These are phyloP conservation scores for Albifimbria verrucaria DNA, from an alignment of 2,329 filamentous ascomycete species.

Conservation along the genomic window DNA sequence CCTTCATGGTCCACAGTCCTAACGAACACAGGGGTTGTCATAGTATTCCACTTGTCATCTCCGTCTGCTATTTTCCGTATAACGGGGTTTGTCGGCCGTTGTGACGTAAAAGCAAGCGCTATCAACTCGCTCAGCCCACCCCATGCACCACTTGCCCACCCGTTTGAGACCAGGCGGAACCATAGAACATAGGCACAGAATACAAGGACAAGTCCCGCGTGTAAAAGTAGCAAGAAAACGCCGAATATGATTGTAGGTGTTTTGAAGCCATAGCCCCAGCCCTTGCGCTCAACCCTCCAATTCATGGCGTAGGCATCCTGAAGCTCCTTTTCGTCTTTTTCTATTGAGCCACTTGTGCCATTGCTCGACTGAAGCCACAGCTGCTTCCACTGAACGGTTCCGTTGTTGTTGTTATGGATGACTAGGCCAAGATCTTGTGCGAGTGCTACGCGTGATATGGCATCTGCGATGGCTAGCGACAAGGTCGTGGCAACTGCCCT, in stretches of 20 bases:
- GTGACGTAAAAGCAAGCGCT: not conserved
- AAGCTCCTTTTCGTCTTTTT: not conserved
- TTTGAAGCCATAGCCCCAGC: conserved; percentile 2
- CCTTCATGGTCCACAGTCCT: not conserved
- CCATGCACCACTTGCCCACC: conserved; percentile 1
- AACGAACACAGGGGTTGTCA: not conserved
- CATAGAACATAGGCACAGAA: not conserved
- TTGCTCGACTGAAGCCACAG: not conserved
- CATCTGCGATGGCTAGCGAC: not conserved
- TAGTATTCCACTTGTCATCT: not conserved
- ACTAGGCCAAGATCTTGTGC: not conserved
- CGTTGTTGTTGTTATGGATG: not conserved
- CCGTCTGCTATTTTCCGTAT: not conserved
- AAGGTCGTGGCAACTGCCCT: not conserved
- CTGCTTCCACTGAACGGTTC: not conserved
- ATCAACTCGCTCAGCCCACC: not conserved
- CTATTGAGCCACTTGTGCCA: not conserved
- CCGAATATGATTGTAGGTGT: not conserved
- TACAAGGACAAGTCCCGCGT: not conserved
- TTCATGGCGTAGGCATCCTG: not conserved
- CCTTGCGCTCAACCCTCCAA: conserved; percentile 2
- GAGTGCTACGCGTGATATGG: not conserved
- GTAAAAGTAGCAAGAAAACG: not conserved
- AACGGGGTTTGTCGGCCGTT: not conserved
- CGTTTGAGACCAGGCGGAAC: not conserved